Base-by-base conservation (phyloP, 139 green algal genomes). In the Coelastrella sp. region DNA sequence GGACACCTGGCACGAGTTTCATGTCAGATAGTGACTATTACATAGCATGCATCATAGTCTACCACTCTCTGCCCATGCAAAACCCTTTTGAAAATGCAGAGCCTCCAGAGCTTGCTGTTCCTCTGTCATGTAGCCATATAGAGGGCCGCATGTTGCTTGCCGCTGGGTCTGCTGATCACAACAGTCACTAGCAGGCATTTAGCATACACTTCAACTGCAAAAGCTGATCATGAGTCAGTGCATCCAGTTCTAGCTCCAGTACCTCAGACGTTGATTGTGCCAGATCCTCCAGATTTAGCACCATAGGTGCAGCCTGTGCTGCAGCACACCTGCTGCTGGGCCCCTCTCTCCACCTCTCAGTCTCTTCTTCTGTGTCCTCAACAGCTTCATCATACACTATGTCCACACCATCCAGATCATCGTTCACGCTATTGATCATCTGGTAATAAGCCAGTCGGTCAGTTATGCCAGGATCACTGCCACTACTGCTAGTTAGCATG, bases 261-360 rank as follows among this genome's bases (percentile, higher is more conserved):
- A 82, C 72, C 40, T 80, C 72, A 62, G 72, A 30, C 15, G 72
- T 80, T 17, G 45, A 80, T 35, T 67, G 51, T 21, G 32, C 27
- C 21, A 64, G 27, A 35, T 82, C 75, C 19, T 69, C 51, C 23
- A 82, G 40, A 41, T 64, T 69, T 3, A 82, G 35, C 21, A 82
- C 75, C 75, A 71, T 69, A 3, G 75, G 53, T 13, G 34, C 75
- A 35, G 75, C 75, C 38, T 82, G 75, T 15, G 11, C 32, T 8
- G 17, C 45, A 25, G 27, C 23, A 66, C 27, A 4, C n/a, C n/a
- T n/a, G 25, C 19, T 7, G 34, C 11, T 27, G 32, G 66, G 9
- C 6, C 30, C 4, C n/a, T 7, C 5, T 40, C 43, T 34, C 23
- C 68, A 43, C 51, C 50, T 69, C 13, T 35, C 74, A n/a, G 74